phyloP scores from a whole-genome alignment of 148 eudicot genomes.

The Rhododendron simsii region DNA sequence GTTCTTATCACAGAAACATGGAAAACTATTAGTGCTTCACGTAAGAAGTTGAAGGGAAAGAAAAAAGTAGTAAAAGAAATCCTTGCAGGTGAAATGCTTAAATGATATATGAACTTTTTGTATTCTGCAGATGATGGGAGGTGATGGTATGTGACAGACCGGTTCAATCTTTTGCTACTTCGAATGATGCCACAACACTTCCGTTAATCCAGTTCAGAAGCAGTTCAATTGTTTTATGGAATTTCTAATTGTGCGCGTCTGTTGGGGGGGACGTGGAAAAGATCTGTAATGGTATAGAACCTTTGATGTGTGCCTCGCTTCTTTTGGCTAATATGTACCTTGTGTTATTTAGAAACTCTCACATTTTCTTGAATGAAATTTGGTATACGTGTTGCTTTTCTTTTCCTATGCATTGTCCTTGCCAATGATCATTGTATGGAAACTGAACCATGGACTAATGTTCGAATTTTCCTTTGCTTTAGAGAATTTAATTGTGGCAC shows the following conservation, averaged over 20 bases:
- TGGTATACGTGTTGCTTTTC: background rate
- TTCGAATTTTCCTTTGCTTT: background rate
- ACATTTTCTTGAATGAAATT: background rate
- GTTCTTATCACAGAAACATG: background rate
- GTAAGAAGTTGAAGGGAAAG: background rate
- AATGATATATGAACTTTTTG: background rate
- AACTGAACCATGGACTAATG: background rate
- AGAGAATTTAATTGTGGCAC: background rate
- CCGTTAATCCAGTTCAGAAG: background rate
- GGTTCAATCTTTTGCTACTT: conserved; percentile 6
- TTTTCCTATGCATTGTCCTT: background rate
- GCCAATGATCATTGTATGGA: background rate
- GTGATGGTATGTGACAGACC: conserved; percentile 22
- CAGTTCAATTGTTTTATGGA: background rate
- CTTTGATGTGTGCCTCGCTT: background rate
- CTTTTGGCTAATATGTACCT: background rate
- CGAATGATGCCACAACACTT: background rate
- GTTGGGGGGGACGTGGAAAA: background rate
- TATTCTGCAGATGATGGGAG: conserved; percentile 71
- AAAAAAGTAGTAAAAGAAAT: background rate
- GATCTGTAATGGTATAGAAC: background rate
- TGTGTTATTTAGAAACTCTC: background rate
- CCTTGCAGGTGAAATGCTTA: background rate
- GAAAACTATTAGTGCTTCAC: background rate
- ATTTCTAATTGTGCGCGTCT: background rate